Base-by-base conservation (phyloP, 1,284 basidiomycete genomes). In the Malassezia pachydermatis region DNA sequence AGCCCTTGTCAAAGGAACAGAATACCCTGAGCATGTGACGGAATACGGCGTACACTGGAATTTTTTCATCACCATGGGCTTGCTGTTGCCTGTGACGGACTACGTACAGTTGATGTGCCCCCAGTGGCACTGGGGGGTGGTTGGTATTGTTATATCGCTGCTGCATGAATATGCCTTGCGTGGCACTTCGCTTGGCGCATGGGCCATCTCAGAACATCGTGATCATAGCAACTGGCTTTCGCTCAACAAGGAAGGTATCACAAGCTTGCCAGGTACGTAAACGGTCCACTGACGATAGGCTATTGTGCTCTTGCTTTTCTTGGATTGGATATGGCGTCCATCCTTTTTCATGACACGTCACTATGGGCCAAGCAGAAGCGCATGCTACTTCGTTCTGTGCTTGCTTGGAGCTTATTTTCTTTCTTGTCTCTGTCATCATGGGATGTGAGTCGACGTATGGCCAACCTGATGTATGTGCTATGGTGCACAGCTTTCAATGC, bases 41-140 rank as follows among this genome's bases (percentile, higher is more conserved):
- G 92, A 98, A 74, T 98, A 98, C 60, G 94, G 94, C 1, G 81
- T 82, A 0, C 90, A 96, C 67, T 98, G 94, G 94, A 98, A 98
- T 72, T 98, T 98, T 73, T 98, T 98, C 78, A 79, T 96, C 63
- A 96, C 94, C 0, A 77, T 98, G 11, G 88, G 82, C 0, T 6
- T 37, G 10, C 56, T 86, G 1, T 72, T 96, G 2, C 90, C 90
- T 0, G 70, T 86, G 1, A 73, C 87, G 5, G 83, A 48, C 81
- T 0, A 54, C 45, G n/a, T 34, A 54, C 40, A 53, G 59, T 10
- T 39, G 85, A 5, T 78, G 85, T n/a, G n/a, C n/a, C n/a, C n/a
- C n/a, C n/a, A n/a, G n/a, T n/a, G n/a, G n/a, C n/a, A n/a, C n/a
- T 29, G 66, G 73, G 80, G 81, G 1, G 58, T 81, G 0, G 58